Evolutionary conservation across 2,329 filamentous ascomycete genomes (phyloP).

Genomic region (Botryotinia narcissicola): DNA sequence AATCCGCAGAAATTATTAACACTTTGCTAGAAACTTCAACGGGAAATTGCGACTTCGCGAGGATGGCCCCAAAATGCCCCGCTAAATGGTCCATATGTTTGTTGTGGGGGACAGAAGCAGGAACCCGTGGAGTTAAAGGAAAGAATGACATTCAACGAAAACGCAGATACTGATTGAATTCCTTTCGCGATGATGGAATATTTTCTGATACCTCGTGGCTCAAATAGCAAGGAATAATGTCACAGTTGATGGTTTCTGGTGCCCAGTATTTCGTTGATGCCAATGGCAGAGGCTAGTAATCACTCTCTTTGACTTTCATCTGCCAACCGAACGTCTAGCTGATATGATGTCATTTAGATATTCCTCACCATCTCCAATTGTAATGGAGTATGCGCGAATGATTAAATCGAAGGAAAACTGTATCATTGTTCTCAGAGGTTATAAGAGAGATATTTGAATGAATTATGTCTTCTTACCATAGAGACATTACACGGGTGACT

Average conservation of each 20-base stretch:
- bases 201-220: neutral
- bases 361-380: neutral
- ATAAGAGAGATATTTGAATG: no score
- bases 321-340: neutral
- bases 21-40: conserved; percentile 16
- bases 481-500: neutral
- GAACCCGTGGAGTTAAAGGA: conserved; percentile 2
- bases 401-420: neutral
- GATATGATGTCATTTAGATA: neutral
- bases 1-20: neutral
- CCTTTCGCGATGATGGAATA: neutral
- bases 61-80: conserved; percentile 13
- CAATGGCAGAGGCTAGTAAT: neutral
- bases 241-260: neutral
- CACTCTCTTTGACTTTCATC: neutral
- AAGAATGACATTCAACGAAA: neutral
- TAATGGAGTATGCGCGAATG: neutral
- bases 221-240: neutral
- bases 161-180: neutral
- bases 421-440: neutral
- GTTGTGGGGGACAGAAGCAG: neutral
- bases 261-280: neutral
- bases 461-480: neutral
- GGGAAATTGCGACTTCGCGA: conserved; percentile 20
- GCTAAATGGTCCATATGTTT: neutral